phyloP scores from a whole-genome alignment of 768 basidiomycete genomes.

The Cystofilobasidium bisporidii region DNA sequence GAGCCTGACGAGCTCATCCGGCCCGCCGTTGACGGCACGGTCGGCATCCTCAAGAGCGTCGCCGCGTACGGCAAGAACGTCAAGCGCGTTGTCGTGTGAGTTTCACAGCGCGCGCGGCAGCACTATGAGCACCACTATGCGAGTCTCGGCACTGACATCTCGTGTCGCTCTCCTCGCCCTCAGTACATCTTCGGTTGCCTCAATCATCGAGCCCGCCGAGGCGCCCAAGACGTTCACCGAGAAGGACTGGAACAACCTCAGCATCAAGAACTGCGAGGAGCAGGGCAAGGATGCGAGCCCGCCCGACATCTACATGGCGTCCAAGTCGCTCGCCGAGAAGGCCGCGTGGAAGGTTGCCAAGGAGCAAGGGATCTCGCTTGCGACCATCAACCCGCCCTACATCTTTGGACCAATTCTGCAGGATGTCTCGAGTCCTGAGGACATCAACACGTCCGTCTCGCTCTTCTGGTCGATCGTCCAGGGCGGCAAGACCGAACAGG shows the following conservation, averaged over 20 bases:
- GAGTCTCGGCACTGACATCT: neutral
- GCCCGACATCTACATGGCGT: constrained; percentile 40
- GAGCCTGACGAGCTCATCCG: constrained; percentile 46
- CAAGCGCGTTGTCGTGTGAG: constrained; percentile 51
- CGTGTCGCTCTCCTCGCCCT: neutral
- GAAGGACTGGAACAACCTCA: constrained; percentile 53
- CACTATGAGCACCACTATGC: no score
- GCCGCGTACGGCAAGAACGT: constrained; percentile 39
- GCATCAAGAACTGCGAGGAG: constrained; percentile 45
- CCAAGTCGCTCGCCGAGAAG: constrained; percentile 49
- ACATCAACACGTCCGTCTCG: constrained; percentile 42
- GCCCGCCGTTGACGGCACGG: constrained; percentile 65
- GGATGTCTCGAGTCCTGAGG: constrained; percentile 39
- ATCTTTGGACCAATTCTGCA: constrained; percentile 38
- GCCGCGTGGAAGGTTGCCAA: constrained; percentile 48
- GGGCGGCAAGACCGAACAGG: constrained; percentile 28
- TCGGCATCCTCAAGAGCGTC: constrained; percentile 46
- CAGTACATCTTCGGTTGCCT: constrained; percentile 52
- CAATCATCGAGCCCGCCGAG: constrained; percentile 37
- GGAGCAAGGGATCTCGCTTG: constrained; percentile 33
- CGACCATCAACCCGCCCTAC: constrained; percentile 37
- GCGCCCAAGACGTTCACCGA: constrained; percentile 36
- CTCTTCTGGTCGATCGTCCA: constrained; percentile 30
- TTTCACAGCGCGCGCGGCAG: no score
- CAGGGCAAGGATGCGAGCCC: constrained; percentile 46